These are phyloP conservation scores for Zelopaecilomyces penicillatus DNA, from an alignment of 2,329 filamentous ascomycete genomes.

Conservation along the genomic window DNA sequence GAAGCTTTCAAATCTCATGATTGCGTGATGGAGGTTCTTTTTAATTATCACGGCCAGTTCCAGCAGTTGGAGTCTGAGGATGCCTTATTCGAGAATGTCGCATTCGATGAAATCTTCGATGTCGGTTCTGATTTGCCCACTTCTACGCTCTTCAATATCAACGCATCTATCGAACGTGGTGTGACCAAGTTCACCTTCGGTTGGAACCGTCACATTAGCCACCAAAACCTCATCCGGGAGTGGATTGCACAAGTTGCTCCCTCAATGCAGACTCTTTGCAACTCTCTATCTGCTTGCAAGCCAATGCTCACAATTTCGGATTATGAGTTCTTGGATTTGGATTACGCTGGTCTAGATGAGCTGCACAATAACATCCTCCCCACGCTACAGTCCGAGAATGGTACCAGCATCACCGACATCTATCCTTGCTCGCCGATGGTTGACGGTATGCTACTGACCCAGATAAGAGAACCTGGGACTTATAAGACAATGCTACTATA, in stretches of 20 bases:
- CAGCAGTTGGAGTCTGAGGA: neutral
- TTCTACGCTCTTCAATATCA: neutral
- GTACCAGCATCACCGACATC: constrained; percentile 21
- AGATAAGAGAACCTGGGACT: constrained; percentile 9
- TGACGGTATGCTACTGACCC: constrained; percentile 27
- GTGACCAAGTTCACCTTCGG: neutral
- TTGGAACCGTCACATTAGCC: neutral
- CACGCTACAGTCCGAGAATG: constrained; percentile 9
- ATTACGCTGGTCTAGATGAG: constrained; percentile 4
- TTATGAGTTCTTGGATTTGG: constrained; percentile 11
- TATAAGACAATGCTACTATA: constrained; percentile 1
- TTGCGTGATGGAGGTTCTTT: neutral
- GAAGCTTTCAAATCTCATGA: neutral
- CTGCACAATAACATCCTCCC: constrained; percentile 11
- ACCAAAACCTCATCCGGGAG: neutral
- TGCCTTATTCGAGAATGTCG: neutral
- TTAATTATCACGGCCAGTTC: neutral
- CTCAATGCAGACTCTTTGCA: constrained; percentile 18
- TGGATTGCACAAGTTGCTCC: neutral
- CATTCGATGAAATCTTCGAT: neutral
- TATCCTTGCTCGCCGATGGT: constrained; percentile 32
- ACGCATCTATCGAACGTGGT: neutral
- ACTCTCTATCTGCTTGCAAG: constrained; percentile 19
- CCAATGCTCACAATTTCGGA: too few relatives aligned
- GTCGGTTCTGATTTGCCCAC: neutral